These are phyloP conservation scores for Leonotis leonurus DNA, from an alignment of 257 asterid species.

Conservation along the genomic window DNA sequence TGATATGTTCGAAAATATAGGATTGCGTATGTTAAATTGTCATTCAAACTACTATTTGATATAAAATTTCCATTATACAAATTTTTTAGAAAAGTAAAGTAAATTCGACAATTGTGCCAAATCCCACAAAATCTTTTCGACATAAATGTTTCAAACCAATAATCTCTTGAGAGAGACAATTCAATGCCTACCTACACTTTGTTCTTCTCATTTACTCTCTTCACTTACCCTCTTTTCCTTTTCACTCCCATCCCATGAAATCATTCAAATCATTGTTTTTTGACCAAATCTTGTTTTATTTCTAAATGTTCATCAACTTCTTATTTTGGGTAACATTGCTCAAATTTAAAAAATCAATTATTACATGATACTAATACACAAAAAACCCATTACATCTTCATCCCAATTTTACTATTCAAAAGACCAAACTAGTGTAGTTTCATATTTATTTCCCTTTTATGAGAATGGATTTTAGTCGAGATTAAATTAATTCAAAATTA, in stretches of 20 bases:
- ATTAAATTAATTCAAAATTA: no score
- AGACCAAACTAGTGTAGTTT: no score
- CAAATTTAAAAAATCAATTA: neutral
- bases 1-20: no score
- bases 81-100: neutral
- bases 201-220: conserved; percentile 5
- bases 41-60: no score
- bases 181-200: conserved; percentile 21
- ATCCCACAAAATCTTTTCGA: neutral
- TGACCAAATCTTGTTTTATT: neutral
- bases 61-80: no score
- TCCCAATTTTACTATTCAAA: no score
- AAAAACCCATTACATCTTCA: neutral
- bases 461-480: no score
- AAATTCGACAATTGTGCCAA: neutral
- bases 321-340: no score
- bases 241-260: neutral
- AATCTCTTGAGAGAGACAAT: conserved; percentile 18
- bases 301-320: neutral
- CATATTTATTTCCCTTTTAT: no score
- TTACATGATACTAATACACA: neutral
- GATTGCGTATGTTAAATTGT: no score
- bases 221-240: neutral
- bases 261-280: neutral
- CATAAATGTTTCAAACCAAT: conserved; percentile 17